Base-by-base conservation (phyloP, 768 basidiomycete species). In the Collybia sordida region DNA sequence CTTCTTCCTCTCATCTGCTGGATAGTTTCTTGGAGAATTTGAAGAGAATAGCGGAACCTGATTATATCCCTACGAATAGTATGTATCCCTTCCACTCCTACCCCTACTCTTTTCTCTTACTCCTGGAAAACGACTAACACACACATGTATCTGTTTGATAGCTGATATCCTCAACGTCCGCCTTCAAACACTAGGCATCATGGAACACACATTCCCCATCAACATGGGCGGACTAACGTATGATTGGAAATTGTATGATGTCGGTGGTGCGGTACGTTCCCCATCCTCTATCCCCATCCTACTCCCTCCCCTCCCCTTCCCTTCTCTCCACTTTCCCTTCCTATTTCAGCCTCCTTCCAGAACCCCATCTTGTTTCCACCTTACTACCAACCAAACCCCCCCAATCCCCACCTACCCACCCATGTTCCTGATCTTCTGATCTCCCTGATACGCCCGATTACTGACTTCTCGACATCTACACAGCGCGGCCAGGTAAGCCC, bases 221-320 rank as follows among this genome's bases (percentile, higher is more conserved):
- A 74, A 75, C 50, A 77, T 83, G 53, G 80, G 78, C 35, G 83
- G 85, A 2, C 74, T 72, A 49, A 74, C 74, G 37, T 88, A 86
- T 60, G 79, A 83, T 46, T 92, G 90, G 89, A 79, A 83, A 50
- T 71, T 92, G 48, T 93, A 86, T 62, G 90, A 93, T 63, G 90
- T 93, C 31, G 89, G 90, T 35, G 90, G 90, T 40, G 86, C 87
- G 45, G 86, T 90, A 61, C 63, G 86, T 31, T n/a, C n/a, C n/a
- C n/a, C n/a, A n/a, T n/a, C n/a, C n/a, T n/a, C n/a, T n/a, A n/a
- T n/a, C n/a, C n/a, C n/a, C n/a, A n/a, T n/a, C n/a, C n/a, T n/a
- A n/a, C n/a, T n/a, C n/a, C n/a, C n/a, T n/a, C n/a, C n/a, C n/a
- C n/a, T n/a, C n/a, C n/a, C n/a, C n/a, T n/a, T n/a, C n/a, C n/a